Base-by-base conservation (phyloP, 345 rosid species). In the Dipteronia sinensis region DNA sequence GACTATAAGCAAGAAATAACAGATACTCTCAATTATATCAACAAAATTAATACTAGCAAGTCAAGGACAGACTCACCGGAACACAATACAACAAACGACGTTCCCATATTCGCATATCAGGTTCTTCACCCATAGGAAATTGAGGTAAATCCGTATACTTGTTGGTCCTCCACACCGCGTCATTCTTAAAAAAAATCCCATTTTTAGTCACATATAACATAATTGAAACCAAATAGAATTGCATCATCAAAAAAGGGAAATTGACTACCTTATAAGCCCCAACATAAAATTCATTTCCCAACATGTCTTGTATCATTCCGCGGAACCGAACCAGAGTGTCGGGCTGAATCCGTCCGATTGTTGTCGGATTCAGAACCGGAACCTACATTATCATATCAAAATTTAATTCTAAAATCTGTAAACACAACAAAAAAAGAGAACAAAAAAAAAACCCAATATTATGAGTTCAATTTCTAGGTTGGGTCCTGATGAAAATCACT, bases 221-320 rank as follows among this genome's bases (percentile, higher is more conserved):
- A 25, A 69, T n/a, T 20, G 40, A 65, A n/a, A 8, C 1, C 19
- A 16, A 72, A 4, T 73, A 72, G 58, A 25, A n/a, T 55, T 4
- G 8, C 6, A 65, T 34, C 34, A 66, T 34, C 4, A 76, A 65
- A 65, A 58, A 59, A 16, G 3, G 27, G 0, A 12, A 47, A 22
- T 31, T 67, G 10, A 12, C n/a, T 75, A 93, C 98, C 93, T 89
- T 93, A 71, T 81, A 88, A 81, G 95, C 95, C 82, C 99, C 99
- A 15, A 87, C 97, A 73, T 96, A 96, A 72, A 96, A 89, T 78
- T 94, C 99, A 88, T 94, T 94, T 64, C 98, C 98, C 87, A 94
- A 78, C 98, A 96, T 94, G 79, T 96, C 99, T 71, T 96, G 99
- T 64, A 96, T 83, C 99, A 96, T 94, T 77, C 98, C 98, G 11